Base-by-base conservation (phyloP, 1,284 basidiomycete genomes). In the Hymenochaete sp. region DNA sequence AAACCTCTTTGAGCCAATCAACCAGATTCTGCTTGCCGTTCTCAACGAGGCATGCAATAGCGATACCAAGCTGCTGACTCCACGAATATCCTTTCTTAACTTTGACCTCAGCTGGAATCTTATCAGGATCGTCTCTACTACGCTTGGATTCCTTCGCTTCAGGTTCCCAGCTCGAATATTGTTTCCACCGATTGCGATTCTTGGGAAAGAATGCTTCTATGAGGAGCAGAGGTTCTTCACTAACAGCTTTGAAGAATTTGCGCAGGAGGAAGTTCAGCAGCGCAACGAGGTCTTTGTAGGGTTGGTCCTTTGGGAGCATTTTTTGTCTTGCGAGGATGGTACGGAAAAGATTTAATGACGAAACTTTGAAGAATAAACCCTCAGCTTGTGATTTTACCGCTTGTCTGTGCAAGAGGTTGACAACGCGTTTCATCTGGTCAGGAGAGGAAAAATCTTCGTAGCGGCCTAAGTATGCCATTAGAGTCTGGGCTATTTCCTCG, bases 191-290 rank as follows among this genome's bases (percentile, higher is more conserved):
- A 14, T 83, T 79, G 53, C 87, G 74, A 58, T 85, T 87, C 69
- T 91, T 93, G 4, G 90, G 90, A 65, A 83, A 91, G 69, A 93
- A 86, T 2, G 84, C 83, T 70, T 96, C 90, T 45, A 96, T 72
- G 47, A 90, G 73, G 32, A 95, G 66, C 65, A 95, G 85, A 0
- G 87, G 73, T 51, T 93, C 82, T 50, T 87, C 77, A 45, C 77
- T 72, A 33, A 90, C 71, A 4, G 79, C 75, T 60, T 93, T 96
- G 77, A 97, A 96, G 70, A 95, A 96, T 59, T 85, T 81, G 35
- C 88, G 79, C 45, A 95, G 70, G 44, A 96, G 72, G 62, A 77
- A 97, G 54, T 79, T 85, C 64, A 96, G 81, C 21, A 96, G 66
- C 45, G 75, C 73, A 40, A 88, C 61, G 31, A 96, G 76, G 61